A percentile compares a stretch with the other conserved stretches of the same genome.
Evolutionary conservation across 2,329 filamentous ascomycete genomes (phyloP).

Genomic region (Ampelomyces quisqualis): DNA sequence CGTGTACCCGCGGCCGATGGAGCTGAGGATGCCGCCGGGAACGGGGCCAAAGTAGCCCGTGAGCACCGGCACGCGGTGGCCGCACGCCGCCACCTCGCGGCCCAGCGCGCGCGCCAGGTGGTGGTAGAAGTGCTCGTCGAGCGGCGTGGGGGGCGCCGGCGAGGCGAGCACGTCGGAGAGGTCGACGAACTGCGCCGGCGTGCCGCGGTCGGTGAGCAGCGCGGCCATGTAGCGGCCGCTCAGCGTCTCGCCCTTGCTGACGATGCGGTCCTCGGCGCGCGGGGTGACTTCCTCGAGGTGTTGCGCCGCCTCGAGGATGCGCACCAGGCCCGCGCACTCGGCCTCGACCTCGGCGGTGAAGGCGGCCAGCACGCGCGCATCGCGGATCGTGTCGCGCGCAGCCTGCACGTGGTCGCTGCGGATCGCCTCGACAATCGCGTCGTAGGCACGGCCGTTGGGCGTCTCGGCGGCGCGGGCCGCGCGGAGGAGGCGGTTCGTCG

Average conservation of each 20-base stretch:
- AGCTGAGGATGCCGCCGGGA: slow-evolving; percentile 84
- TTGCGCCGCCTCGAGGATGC: slow-evolving; percentile 68
- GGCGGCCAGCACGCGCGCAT: slow-evolving; percentile 48
- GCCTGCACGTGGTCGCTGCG: slow-evolving; percentile 78
- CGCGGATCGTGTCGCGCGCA: slow-evolving; percentile 55
- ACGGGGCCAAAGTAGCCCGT: slow-evolving; percentile 96
- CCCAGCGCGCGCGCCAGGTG: slow-evolving; percentile 46
- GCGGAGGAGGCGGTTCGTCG: slow-evolving; percentile 70
- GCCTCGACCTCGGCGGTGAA: slow-evolving; percentile 68
- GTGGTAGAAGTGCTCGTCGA: slow-evolving; percentile 52
- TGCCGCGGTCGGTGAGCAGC: slow-evolving; percentile 74
- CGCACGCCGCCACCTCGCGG: slow-evolving; percentile 47
- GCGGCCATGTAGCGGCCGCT: slow-evolving; percentile 90
- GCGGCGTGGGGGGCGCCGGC: slow-evolving; percentile 41
- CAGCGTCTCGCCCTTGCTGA: slow-evolving; percentile 94
- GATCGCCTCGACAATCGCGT: slow-evolving; percentile 75
- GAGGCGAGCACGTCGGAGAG: slow-evolving; percentile 78
- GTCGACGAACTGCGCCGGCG: slow-evolving; percentile 88
- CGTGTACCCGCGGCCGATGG: slow-evolving; percentile 93
- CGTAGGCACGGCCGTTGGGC: slow-evolving; percentile 57
- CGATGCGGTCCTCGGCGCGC: slow-evolving; percentile 66
- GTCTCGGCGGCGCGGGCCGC: slow-evolving; percentile 51
- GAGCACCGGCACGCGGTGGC: slow-evolving; percentile 51
- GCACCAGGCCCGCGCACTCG: slow-evolving; percentile 79
- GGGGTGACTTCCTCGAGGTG: slow-evolving; percentile 55